phyloP scores from a whole-genome alignment of 2,329 filamentous ascomycete species.

The Scytalidium lignicola region DNA sequence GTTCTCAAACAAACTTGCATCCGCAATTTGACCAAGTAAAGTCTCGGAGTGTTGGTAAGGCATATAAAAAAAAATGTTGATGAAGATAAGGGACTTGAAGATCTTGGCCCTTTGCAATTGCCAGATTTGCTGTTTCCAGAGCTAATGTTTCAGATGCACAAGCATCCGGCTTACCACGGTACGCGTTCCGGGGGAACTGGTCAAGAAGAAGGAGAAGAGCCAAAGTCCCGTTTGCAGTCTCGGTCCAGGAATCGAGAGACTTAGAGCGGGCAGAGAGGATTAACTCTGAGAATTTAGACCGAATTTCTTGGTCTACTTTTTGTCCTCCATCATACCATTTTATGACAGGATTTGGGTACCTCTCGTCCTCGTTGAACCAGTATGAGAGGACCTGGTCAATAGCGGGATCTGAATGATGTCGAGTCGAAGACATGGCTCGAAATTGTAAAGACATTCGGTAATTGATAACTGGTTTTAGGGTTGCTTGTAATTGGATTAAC shows the following conservation, averaged over 20 bases:
- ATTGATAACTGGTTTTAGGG: not conserved
- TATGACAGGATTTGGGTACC: slow-evolving; percentile 1
- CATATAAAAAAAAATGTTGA: slow-evolving; percentile 30
- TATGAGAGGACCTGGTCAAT: slow-evolving; percentile 12
- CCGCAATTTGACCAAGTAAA: slow-evolving; percentile 27
- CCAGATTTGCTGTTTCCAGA: slow-evolving; percentile 19
- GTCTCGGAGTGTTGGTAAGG: slow-evolving; percentile 32
- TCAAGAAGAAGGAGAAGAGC: slow-evolving; percentile 34
- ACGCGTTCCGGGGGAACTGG: slow-evolving; percentile 33
- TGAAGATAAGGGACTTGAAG: slow-evolving; percentile 14
- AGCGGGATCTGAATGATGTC: slow-evolving; percentile 3
- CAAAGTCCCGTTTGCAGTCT: slow-evolving; percentile 22
- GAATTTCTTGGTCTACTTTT: slow-evolving; percentile 12
- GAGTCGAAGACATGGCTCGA: slow-evolving; percentile 12
- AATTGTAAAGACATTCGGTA: slow-evolving; percentile 1
- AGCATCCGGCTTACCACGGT: slow-evolving; percentile 25
- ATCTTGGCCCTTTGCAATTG: slow-evolving; percentile 26
- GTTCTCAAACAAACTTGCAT: slow-evolving; percentile 17
- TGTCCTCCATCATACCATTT: slow-evolving; percentile 14
- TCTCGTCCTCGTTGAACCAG: slow-evolving; percentile 11
- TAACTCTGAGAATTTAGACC: slow-evolving; percentile 9
- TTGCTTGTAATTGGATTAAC: not conserved
- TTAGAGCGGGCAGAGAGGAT: slow-evolving; percentile 10
- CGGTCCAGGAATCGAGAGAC: slow-evolving; percentile 11
- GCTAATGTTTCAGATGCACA: slow-evolving; percentile 28